Base-by-base conservation (phyloP, 148 eudicot species). In the Arctostaphylos glauca region DNA sequence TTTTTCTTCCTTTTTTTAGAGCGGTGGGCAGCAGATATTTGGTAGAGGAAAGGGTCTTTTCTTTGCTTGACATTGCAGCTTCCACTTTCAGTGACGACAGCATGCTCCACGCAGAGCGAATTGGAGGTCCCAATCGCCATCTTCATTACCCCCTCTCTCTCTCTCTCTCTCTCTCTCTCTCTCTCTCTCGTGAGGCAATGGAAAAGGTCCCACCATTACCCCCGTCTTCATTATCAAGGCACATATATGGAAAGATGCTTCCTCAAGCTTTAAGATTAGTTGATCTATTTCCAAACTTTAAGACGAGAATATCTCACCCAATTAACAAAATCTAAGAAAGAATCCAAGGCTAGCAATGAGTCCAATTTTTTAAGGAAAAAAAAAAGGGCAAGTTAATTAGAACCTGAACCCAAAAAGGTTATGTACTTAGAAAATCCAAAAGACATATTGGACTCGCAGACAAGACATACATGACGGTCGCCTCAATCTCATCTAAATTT, bases 51-150 rank as follows among this genome's bases (percentile, higher is more conserved):
- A 77, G 83, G 25, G 74, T 60, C 62, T 67, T 88, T 78, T 81
- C 91, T 90, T 92, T 92, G 92, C 94, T 89, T 92, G 90, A 86
- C 84, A 90, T 82, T 86, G 87, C 92, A 92, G 85, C 93, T 88
- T 90, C 90, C 91, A 82, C 86, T 89, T 83, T 41, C 76, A 76
- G 48, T 82, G 84, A 80, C 77, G 86, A 79, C 58, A 64, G 75
- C 83, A 81, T 82, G 84, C 86, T 90, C 92, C 92, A 87, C 88
- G 84, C 31, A 77, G 19, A 46, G 44, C 54, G 15, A 84, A 84
- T 80, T 70, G 86, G 64, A 56, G 90, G 89, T 21, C 90, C 90
- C 86, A 86, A 89, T 82, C 83, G 47, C 41, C 54, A 46, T 44
- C 76, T 43, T 72, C 76, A 71, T 71, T 18, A 71, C 43, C 43